These are phyloP conservation scores for Volvox reticuliferus DNA, from an alignment of 139 green algal genomes.

Conservation along the genomic window DNA sequence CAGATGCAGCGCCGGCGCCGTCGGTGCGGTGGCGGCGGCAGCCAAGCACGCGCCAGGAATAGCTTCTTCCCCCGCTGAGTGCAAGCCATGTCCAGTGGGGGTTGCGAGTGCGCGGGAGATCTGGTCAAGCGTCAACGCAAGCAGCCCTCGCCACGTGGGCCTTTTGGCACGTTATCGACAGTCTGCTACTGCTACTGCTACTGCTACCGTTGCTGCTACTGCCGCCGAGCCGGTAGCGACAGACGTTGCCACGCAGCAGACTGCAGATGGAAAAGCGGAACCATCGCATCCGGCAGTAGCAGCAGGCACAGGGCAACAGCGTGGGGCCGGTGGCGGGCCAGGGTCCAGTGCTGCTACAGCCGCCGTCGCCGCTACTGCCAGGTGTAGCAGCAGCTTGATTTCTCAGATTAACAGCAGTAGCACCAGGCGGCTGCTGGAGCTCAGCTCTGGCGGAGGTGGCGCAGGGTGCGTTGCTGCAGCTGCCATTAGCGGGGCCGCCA, in stretches of 20 bases:
- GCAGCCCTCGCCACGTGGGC: too few relatives aligned
- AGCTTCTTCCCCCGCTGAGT: too few relatives aligned
- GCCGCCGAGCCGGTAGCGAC: background rate
- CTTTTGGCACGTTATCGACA: too few relatives aligned
- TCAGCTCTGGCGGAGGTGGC: background rate
- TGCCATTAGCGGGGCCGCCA: background rate
- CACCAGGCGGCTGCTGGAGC: constrained; percentile 24
- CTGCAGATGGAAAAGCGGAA: too few relatives aligned
- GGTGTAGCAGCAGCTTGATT: constrained; percentile 15
- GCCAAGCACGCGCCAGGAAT: background rate
- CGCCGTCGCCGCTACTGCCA: background rate
- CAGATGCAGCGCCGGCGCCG: background rate
- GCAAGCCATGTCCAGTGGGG: background rate
- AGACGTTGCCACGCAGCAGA: background rate
- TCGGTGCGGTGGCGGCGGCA: background rate
- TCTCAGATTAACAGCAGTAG: constrained; percentile 48
- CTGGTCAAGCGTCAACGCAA: too few relatives aligned
- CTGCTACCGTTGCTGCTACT: background rate
- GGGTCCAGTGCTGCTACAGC: background rate
- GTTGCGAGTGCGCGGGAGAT: too few relatives aligned
- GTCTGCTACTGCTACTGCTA: background rate
- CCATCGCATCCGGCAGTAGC: too few relatives aligned
- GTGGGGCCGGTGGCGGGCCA: background rate
- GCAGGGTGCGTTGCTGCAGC: background rate
- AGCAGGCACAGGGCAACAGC: too few relatives aligned